Percentiles rank a stretch among this genome's conserved stretches.
These are phyloP conservation scores for Podosphaera xanthii DNA, from an alignment of 2,329 filamentous ascomycete species.

Conservation along the genomic window DNA sequence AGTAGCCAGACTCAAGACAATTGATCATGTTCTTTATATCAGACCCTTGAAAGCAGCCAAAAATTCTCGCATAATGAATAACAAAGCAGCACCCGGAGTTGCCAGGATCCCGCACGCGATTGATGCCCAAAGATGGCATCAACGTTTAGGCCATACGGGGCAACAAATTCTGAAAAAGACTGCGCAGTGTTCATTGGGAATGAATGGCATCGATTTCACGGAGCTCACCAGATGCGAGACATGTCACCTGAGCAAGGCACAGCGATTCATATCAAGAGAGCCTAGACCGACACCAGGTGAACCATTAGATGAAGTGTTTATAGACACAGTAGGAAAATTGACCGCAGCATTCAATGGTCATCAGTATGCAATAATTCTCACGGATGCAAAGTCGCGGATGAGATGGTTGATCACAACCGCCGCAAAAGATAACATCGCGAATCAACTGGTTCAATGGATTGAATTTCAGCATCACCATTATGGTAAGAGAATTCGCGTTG, in stretches of 20 bases:
- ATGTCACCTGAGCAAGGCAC: too few relatives aligned
- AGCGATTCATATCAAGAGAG: too few relatives aligned
- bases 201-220: neutral
- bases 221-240: too few relatives aligned
- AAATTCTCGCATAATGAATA: neutral
- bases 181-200: neutral
- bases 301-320: too few relatives aligned
- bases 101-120: neutral
- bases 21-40: neutral
- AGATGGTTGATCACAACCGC: neutral
- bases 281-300: too few relatives aligned
- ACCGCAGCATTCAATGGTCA: too few relatives aligned
- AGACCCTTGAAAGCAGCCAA: neutral
- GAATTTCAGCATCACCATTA: neutral
- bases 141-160: neutral
- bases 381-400: neutral
- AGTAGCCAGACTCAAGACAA: neutral
- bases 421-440: neutral
- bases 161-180: neutral
- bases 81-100: neutral
- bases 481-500: neutral
- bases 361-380: too few relatives aligned
- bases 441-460: neutral
- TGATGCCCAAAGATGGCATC: neutral
- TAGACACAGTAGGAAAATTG: too few relatives aligned